phyloP scores from a whole-genome alignment of 2,329 filamentous ascomycete genomes.

The Aspergillus sp. region DNA sequence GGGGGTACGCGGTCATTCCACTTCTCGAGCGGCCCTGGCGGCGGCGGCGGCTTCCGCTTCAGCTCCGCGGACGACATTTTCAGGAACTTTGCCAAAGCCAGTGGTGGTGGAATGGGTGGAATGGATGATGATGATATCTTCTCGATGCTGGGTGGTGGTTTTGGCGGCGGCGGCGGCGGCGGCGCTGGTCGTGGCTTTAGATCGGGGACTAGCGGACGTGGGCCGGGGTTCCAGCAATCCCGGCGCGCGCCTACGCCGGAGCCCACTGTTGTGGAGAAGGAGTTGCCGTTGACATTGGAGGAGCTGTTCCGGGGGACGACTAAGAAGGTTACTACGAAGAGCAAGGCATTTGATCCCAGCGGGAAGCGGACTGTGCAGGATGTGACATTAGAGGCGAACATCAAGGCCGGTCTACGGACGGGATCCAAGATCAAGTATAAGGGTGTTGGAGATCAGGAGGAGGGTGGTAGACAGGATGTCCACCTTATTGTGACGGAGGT shows the following conservation, averaged over 20 bases:
- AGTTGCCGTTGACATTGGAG: slow-evolving; percentile 73
- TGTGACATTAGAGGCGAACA: slow-evolving; percentile 85
- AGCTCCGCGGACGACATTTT: slow-evolving; percentile 80
- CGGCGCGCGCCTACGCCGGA: slow-evolving; percentile 59
- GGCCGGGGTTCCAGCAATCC: slow-evolving; percentile 17
- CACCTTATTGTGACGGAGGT: slow-evolving; percentile 95
- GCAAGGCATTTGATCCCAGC: slow-evolving; percentile 80
- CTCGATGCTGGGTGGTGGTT: slow-evolving; percentile 38
- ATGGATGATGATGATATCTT: slow-evolving; percentile 49
- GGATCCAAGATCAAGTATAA: slow-evolving; percentile 98
- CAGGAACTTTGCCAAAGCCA: slow-evolving; percentile 66
- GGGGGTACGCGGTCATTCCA: slow-evolving; percentile 42
- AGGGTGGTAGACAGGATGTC: slow-evolving; percentile 89
- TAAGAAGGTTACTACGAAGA: slow-evolving; percentile 98
- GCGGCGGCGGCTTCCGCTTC: slow-evolving; percentile 66
- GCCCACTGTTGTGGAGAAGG: slow-evolving; percentile 82
- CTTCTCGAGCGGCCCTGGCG: slow-evolving; percentile 45
- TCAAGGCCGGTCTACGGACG: slow-evolving; percentile 92
- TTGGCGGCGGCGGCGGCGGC: slow-evolving; percentile 34
- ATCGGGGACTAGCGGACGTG: slow-evolving; percentile 20
- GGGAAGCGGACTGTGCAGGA: slow-evolving; percentile 84
- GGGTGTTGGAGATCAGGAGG: slow-evolving; percentile 95
- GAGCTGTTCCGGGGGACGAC: slow-evolving; percentile 79
- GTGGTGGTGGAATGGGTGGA: slow-evolving; percentile 45
- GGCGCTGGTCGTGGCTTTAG: slow-evolving; percentile 31